phyloP scores from a whole-genome alignment of 1,139 yeast genomes.

The Saccharomyces uvarum region DNA sequence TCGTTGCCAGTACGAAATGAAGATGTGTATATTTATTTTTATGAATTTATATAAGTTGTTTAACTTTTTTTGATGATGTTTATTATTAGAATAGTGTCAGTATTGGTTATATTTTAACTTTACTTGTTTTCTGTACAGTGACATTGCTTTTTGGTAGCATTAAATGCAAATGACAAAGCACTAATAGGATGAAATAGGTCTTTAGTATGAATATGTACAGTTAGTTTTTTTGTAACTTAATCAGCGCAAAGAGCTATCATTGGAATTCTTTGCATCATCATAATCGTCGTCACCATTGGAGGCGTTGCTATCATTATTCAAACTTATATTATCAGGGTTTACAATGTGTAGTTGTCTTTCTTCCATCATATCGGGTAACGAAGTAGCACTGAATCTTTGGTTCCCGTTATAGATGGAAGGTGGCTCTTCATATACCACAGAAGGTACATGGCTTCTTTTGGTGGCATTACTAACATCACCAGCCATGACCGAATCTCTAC shows the following conservation, averaged over 20 bases:
- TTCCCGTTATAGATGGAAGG: slow-evolving; percentile 27
- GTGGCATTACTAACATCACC: neutral
- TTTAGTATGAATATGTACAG: neutral
- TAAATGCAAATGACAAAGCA: neutral
- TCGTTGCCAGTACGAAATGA: neutral
- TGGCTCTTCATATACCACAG: slow-evolving; percentile 21
- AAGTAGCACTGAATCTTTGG: slow-evolving; percentile 55
- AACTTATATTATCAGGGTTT: slow-evolving; percentile 24
- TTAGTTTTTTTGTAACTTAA: neutral
- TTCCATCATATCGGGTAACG: slow-evolving; percentile 53
- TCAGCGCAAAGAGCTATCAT: slow-evolving; percentile 4
- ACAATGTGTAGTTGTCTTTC: slow-evolving; percentile 28
- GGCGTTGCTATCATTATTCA: slow-evolving; percentile 1
- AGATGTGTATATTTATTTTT: neutral
- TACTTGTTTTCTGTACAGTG: neutral
- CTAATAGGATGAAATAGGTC: neutral
- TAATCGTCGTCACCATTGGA: slow-evolving; percentile 10
- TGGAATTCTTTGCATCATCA: slow-evolving; percentile 8
- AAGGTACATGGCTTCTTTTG: slow-evolving; percentile 9
- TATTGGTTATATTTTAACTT: neutral
- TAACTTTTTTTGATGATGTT: neutral
- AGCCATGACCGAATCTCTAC: neutral
- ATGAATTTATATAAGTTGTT: neutral
- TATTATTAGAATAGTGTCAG: neutral
- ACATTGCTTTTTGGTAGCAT: neutral